Evolutionary conservation across 352 stramenopile genomes (phyloP), one percentile per base, ranked within the genome.

Genomic region (Globisporangium perplexum): DNA sequence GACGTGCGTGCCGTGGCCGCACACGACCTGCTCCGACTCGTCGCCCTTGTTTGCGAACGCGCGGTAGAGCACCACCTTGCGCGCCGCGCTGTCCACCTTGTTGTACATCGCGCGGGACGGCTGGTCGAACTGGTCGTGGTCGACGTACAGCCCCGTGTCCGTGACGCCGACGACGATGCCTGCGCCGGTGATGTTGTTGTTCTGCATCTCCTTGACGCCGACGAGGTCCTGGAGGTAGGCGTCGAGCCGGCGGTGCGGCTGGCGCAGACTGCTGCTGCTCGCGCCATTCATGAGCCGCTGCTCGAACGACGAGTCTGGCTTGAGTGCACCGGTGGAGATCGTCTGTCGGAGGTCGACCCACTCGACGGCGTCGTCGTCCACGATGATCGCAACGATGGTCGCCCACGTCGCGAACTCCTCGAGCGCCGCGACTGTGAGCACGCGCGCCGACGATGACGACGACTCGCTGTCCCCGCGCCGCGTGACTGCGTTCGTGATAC

Each of bases 1-100:
- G 11, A 97, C 86, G 64, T 97, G 88, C 2, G 88, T 97, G 11
- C 88, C 88, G 59, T 97, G 88, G 24, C 86, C 88, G 41, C 81
- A 91, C 36, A 68, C 76, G 10, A 83, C 53, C 11, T 66, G 57
- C 53, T 83, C 69, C 1, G 77, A 77, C 54, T 91, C 75, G 52
- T 91, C 81, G 17, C 84, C 55, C 22, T 74, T 51, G 53, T 90
- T 87, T 0, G 80, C 84, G 43, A 86, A 94, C 18, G 73, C 71
- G 36, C 89, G 71, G 62, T 96, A 96, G 38, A 88, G 75, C 44
- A 96, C 71, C 18, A 96, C 76, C 57, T 95, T 90, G 33, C 80
- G 74, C n/a, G 78, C 77, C 2, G 50, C 69, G 41, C 69, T 49
- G 54, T 91, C 69, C 15, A 77, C 53, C 12, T 58, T 28, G 56